Evolutionary conservation across 345 rosid genomes (phyloP).

Genomic region (Ceriops decandra): DNA sequence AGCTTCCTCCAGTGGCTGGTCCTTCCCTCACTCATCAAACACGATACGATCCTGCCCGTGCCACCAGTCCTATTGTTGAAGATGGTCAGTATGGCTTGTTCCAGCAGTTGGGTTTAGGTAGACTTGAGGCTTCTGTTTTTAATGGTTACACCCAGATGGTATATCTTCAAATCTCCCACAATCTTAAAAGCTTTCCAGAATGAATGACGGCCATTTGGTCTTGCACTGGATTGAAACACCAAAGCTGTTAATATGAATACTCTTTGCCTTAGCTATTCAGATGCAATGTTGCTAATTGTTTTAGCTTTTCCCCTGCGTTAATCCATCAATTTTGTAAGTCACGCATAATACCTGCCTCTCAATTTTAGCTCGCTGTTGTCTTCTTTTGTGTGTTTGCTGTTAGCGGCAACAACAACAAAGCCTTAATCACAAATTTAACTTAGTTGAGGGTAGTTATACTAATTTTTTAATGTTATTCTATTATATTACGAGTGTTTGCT

Average conservation of each 20-base stretch:
- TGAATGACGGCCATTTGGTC: slow-evolving; percentile 17
- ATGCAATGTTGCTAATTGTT: neutral
- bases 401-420: no score
- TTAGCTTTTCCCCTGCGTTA: neutral
- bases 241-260: slow-evolving; percentile 28
- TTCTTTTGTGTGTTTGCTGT: no score
- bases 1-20: slow-evolving; percentile 91
- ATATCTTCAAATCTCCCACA: slow-evolving; percentile 70
- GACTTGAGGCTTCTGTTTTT: slow-evolving; percentile 71
- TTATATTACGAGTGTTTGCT: no score
- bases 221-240: slow-evolving; percentile 14
- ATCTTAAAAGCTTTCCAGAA: slow-evolving; percentile 31
- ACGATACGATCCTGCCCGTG: slow-evolving; percentile 86
- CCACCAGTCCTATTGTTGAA: slow-evolving; percentile 70
- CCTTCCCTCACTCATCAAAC: slow-evolving; percentile 97
- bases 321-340: slow-evolving; percentile 1
- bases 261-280: slow-evolving; percentile 9
- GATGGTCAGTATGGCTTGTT: slow-evolving; percentile 79
- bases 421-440: no score
- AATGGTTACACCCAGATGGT: slow-evolving; percentile 99
- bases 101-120: slow-evolving; percentile 68
- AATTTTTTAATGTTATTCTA: no score
- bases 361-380: no score
- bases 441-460: no score
- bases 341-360: neutral